Conservation (phyloP, 1,284 basidiomycete genomes). For the Peniophora sp. region DNA sequence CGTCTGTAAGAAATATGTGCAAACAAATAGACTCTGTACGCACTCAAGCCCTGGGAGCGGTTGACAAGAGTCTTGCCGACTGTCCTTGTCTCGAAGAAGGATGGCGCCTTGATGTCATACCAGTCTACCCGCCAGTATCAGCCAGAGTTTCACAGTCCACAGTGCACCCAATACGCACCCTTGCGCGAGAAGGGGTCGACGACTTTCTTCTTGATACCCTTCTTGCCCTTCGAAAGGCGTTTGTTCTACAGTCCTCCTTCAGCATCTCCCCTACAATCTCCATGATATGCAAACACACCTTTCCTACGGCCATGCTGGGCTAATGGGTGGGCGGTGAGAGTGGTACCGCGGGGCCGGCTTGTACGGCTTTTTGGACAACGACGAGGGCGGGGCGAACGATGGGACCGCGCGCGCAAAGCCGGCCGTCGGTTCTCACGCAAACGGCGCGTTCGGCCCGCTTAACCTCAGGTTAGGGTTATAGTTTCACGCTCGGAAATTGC, state of each 20-base stretch:
- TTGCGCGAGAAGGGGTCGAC: slow-evolving; percentile 99
- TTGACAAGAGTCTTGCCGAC: slow-evolving; percentile 99
- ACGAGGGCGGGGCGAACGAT: background rate
- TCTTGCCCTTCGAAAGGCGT: slow-evolving; percentile 99
- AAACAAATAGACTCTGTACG: slow-evolving; percentile 26
- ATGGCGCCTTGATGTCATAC: slow-evolving; percentile 99
- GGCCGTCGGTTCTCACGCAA: too few species aligned
- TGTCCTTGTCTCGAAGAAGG: slow-evolving; percentile 95
- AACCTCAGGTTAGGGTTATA: too few species aligned
- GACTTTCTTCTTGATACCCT: slow-evolving; percentile 99
- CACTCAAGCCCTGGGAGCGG: slow-evolving; percentile 96
- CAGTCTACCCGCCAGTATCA: slow-evolving; percentile 57
- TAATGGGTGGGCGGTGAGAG: slow-evolving; percentile 32
- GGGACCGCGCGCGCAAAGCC: too few species aligned
- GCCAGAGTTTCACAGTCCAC: background rate
- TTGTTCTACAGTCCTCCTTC: slow-evolving; percentile 66
- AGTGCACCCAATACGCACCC: slow-evolving; percentile 41
- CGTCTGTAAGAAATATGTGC: slow-evolving; percentile 8
- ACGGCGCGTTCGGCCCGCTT: too few species aligned
- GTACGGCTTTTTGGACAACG: slow-evolving; percentile 33
- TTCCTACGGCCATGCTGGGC: slow-evolving; percentile 84
- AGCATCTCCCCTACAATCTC: background rate
- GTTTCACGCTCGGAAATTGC: slow-evolving; percentile 36
- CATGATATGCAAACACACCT: slow-evolving; percentile 43
- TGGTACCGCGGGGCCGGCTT: slow-evolving; percentile 41